Evolutionary conservation across 148 eudicot genomes (phyloP), one percentile per base, ranked within the genome.

Genomic region (Rhododendron simsii): DNA sequence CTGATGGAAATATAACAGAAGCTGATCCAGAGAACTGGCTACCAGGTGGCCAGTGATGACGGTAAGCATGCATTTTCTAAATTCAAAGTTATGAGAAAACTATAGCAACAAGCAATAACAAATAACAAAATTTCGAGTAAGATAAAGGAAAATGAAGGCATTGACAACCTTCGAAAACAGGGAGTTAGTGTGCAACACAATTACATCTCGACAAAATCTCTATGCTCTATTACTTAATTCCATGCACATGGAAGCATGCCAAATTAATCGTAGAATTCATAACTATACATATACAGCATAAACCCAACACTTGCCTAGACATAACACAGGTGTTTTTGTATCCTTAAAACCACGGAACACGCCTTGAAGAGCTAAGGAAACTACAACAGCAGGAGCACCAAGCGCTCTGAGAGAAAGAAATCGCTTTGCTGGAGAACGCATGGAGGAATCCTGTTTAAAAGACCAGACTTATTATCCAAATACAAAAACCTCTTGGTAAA

Each of bases 361-460:
- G 77, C 99, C 99, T 89, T 97, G 99, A 86, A 97, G 98, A 84
- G 99, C 98, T 92, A 97, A 88, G 77, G 98, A 93, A 73, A 97
- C 92, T 63, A 97, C 98, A 90, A 91, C 92, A 61, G 99, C 99
- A 85, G 99, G 99, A 87, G 99, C 98, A 91, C 99, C 99, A 86
- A 97, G 90, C 45, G 98, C 98, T 87, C 98, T 92, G 79, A 97
- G 91, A 71, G 91, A 87, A 76, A 97, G 92, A 89, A 97, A 95
- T n/a, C 44, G 90, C 80, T 91, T 93, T 80, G 98, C 98, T 69
- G 94, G 91, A 81, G 53, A 87, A 67, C 93, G 95, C 99, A 95
- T 97, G 16, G 98, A 80, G 61, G 98, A 95, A 81, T 88, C 95
- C 99, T 97, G 92, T 75, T 82, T 81, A 47, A 55, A 79, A 63